A percentile compares a stretch with the other conserved stretches of the same genome.
Conservation (phyloP, 768 basidiomycete genomes). For the Lentinula guzmanii region DNA sequence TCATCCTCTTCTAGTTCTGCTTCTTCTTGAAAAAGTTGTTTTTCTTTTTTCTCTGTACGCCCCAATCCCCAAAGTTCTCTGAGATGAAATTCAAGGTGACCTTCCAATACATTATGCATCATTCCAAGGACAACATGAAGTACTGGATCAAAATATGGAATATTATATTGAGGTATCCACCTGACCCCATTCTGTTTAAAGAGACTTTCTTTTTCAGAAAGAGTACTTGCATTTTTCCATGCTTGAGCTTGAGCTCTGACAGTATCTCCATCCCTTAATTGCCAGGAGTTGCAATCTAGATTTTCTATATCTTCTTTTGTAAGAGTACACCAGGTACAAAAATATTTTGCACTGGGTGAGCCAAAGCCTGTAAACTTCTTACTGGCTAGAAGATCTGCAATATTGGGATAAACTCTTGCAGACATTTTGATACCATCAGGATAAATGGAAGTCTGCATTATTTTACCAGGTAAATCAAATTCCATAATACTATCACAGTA, state of each 20-base stretch:
- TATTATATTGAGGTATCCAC: constrained; percentile 11
- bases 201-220: not conserved
- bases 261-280: not conserved
- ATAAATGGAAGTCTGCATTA: constrained; percentile 8
- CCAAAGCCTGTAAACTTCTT: constrained; percentile 8
- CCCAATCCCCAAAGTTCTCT: constrained; percentile 17
- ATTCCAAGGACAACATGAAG: constrained; percentile 19
- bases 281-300: constrained; percentile 13
- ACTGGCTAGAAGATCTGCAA: constrained; percentile 13
- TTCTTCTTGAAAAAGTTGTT: constrained; percentile 4
- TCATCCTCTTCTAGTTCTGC: constrained; percentile 5
- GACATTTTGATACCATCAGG: constrained; percentile 12
- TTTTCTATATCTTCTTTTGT: constrained; percentile 5
- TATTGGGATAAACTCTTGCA: constrained; percentile 11
- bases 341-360: constrained; percentile 7
- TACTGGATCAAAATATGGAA: constrained; percentile 25
- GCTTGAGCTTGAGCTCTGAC: constrained; percentile 7
- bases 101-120: constrained; percentile 24
- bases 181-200: constrained; percentile 11
- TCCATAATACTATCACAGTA: constrained; percentile 6
- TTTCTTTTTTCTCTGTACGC: constrained; percentile 6
- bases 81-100: constrained; percentile 18
- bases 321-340: constrained; percentile 16
- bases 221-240: constrained; percentile 12
- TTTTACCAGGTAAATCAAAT: constrained; percentile 7